Base-by-base conservation (phyloP, 306 rosid genomes). In the Coriaria nepalensis region DNA sequence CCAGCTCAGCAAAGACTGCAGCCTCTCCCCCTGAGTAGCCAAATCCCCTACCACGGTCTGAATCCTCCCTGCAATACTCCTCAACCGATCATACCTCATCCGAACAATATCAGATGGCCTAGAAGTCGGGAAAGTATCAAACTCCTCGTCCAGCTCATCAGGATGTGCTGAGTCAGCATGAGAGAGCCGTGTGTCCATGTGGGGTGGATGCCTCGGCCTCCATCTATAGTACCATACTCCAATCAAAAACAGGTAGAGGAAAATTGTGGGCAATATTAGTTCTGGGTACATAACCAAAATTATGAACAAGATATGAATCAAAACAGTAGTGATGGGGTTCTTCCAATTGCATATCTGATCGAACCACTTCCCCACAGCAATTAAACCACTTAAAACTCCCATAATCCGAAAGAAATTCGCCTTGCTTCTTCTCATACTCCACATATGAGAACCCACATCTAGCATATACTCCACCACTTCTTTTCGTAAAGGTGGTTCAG, bases 121-220 rank as follows among this genome's bases (percentile, higher is more conserved):
- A 11, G 73, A 61, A 14, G 87, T 75, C 5, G 87, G 87, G 49
- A 79, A 79, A 10, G 87, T 66, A 63, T 79, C 87, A 8, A 79
- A 79, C 42, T 79, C 87, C 60, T 79, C 87, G 13, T 79, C 82
- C 0, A 72, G 73, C 40, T 79, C 87, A 33, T 79, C 87, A 0
- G 87, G 78, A 60, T 79, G 71, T 0, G 75, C 82, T 9, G 71
- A 57, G 56, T 79, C 87, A 0, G 87, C 87, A 5, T 75, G 78
- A 0, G 87, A 79, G 65, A 79, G 82, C 0, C 82, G 73, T 8
- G 82, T 79, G 75, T 79, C 87, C 87, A 79, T 79, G 80, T 79
- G 83, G 64, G 87, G 87, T 43, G 87, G 87, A 56, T 79, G 82
- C 64, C 87, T 79, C 43, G 87, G 80, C 58, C 87, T 79, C 87